phyloP scores from a whole-genome alignment of 2,329 filamentous ascomycete genomes.

The Graphiopsis chlorocephala region DNA sequence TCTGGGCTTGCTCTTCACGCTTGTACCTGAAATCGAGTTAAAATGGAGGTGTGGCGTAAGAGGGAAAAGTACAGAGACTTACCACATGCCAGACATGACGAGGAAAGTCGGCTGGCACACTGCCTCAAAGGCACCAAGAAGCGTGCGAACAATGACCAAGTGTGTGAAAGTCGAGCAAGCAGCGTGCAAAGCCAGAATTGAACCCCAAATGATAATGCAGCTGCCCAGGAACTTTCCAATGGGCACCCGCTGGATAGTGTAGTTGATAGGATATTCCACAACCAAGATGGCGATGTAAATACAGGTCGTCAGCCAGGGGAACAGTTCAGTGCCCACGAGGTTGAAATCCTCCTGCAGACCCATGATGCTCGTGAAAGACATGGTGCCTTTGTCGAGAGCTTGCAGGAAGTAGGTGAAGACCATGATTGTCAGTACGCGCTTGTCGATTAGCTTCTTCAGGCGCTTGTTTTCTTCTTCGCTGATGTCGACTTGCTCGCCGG shows the following conservation, averaged over 20 bases:
- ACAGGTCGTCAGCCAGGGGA: slow-evolving; percentile 69
- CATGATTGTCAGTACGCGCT: slow-evolving; percentile 67
- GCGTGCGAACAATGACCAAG: slow-evolving; percentile 59
- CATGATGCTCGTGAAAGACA: slow-evolving; percentile 64
- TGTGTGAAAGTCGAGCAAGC: slow-evolving; percentile 60
- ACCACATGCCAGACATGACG: slow-evolving; percentile 65
- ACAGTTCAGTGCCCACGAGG: slow-evolving; percentile 50
- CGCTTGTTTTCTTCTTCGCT: slow-evolving; percentile 58
- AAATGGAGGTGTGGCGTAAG: neutral
- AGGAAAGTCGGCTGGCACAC: slow-evolving; percentile 68
- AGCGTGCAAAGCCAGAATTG: slow-evolving; percentile 59
- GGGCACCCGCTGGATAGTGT: slow-evolving; percentile 60
- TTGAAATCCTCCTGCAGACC: slow-evolving; percentile 49
- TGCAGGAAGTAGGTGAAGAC: slow-evolving; percentile 71
- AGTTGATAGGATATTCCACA: slow-evolving; percentile 70
- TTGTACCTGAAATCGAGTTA: slow-evolving; percentile 47
- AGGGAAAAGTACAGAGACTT: neutral
- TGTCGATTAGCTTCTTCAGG: slow-evolving; percentile 64
- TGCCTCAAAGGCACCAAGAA: slow-evolving; percentile 70
- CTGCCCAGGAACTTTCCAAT: slow-evolving; percentile 60
- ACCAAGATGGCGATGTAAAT: slow-evolving; percentile 70
- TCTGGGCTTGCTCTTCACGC: slow-evolving; percentile 63
- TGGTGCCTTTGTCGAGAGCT: slow-evolving; percentile 65
- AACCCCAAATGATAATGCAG: slow-evolving; percentile 64
- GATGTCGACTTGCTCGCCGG: slow-evolving; percentile 55